Evolutionary conservation across 2,329 filamentous ascomycete genomes (phyloP), one percentile per base, ranked within the genome.

Genomic region (Fusarium albidum): DNA sequence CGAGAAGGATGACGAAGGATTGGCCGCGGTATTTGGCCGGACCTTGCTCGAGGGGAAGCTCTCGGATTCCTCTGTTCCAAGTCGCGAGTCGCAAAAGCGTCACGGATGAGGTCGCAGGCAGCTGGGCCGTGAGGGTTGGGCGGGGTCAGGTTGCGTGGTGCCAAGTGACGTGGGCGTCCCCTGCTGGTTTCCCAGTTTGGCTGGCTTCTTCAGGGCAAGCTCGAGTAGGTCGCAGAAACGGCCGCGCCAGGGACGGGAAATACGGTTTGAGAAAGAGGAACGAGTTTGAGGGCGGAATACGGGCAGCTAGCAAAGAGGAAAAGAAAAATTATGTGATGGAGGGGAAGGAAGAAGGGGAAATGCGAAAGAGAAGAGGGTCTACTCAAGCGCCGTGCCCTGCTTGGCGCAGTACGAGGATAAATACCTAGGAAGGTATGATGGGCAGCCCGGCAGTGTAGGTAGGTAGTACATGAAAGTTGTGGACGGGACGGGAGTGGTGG

Each of bases 151-250:
- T 48, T 58, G 51, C 41, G 52, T 52, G 46, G 42, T 44, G 38
- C 38, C 39, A 48, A 50, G 44, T 57, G 49, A 52, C 56, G 50
- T 53, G 43, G 50, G 49, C 47, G 38, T 61, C 53, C 44, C 48
- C 49, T 49, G 59, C 49, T 53, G 40, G 38, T 46, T 46, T 49
- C 34, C 21, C 21, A 21, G 21, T 46, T 46, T 49, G 38, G 41
- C 26, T 49, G 38, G 41, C 26, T 54, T 39, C 44, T 47, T 49
- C 40, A 49, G 53, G 52, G 45, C 38, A 41, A 61, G 50, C 54
- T 61, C 57, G 63, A 63, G 55, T 42, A 48, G 67, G 67, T 64
- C 67, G 67, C 67, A 69, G 64, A 67, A 66, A 67, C 57, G 67
- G 67, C 49, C 67, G 61, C 61, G 47, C 52, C 56, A 65, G 63